These are phyloP conservation scores for Arabidopsis thaliana DNA, from an alignment of 345 rosid species.

Conservation along the genomic window DNA sequence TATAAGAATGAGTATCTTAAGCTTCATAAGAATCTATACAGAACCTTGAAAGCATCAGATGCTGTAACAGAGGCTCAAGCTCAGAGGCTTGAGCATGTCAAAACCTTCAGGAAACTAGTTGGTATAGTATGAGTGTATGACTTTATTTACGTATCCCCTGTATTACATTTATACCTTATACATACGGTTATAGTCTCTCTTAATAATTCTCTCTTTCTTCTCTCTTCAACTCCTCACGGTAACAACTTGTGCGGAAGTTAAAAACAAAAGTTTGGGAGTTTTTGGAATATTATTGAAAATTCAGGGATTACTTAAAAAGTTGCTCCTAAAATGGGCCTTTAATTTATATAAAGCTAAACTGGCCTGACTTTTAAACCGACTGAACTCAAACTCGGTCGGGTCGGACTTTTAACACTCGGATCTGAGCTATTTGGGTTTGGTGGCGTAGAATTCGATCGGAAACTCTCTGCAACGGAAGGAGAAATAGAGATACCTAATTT, in stretches of 20 bases:
- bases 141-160: not conserved
- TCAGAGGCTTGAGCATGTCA: constrained; percentile 66
- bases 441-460: constrained; percentile 31
- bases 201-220: too few species aligned
- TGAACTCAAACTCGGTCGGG: constrained; percentile 31
- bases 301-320: too few species aligned
- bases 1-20: constrained; percentile 68
- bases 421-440: constrained; percentile 21
- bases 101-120: constrained; percentile 66
- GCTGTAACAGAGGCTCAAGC: constrained; percentile 70
- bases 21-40: constrained; percentile 76
- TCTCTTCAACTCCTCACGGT: too few species aligned
- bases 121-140: constrained; percentile 42
- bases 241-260: too few species aligned
- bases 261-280: too few species aligned
- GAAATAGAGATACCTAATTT: constrained; percentile 15
- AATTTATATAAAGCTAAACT: too few species aligned
- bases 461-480: constrained; percentile 23
- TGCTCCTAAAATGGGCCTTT: too few species aligned
- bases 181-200: too few species aligned
- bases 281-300: too few species aligned
- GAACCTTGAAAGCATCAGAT: constrained; percentile 58
- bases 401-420: constrained; percentile 14
- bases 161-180: not conserved
- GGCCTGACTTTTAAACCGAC: not conserved